Evolutionary conservation across 2,329 filamentous ascomycete genomes (phyloP), one percentile per base, ranked within the genome.

Genomic region (Sarocladiaceae sp.): DNA sequence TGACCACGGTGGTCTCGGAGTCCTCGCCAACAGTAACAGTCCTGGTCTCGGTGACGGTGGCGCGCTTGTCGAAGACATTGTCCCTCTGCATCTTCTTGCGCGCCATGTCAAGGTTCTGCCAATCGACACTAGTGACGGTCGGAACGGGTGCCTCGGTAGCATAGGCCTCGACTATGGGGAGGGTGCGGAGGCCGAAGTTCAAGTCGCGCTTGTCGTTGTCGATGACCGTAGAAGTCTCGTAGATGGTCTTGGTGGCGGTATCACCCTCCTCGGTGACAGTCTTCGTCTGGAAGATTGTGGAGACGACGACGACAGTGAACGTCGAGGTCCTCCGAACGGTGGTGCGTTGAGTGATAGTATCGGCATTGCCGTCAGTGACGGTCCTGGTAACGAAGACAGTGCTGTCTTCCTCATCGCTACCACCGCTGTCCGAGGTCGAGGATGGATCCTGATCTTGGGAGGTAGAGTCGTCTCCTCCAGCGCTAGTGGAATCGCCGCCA

Each of bases 181-280:
- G 27, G 29, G 44, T 43, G 26, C 27, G 16, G 24, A 20, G 29
- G 41, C 26, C 33, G 15, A 37, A 21, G 9, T 45, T 18, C 10
- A 33, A 31, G 18, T 26, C 54, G 37, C 64, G 61, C 55, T 60
- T 65, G 49, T 56, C 48, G 44, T 65, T 61, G 20, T 56, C 53
- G 43, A 53, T 51, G 44, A 66, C 56, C 44, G 64, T 67, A 16
- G 50, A 54, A 27, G 65, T 68, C 37, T 53, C 49, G 48, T 65
- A 63, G 33, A 49, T 50, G 39, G 63, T 67, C 11, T 52, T 54
- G 18, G 63, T 65, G 18, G 64, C 53, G 29, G 64, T 65, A 5
- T 58, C 55, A 21, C 58, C 57, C 21, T 58, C 46, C 27, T 51
- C 54, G 39, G 56, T 45, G 20, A 61, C 47, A 6, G 61, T 65